Conservation (phyloP, 257 asterid genomes). For the Cynanchum wilfordii region DNA sequence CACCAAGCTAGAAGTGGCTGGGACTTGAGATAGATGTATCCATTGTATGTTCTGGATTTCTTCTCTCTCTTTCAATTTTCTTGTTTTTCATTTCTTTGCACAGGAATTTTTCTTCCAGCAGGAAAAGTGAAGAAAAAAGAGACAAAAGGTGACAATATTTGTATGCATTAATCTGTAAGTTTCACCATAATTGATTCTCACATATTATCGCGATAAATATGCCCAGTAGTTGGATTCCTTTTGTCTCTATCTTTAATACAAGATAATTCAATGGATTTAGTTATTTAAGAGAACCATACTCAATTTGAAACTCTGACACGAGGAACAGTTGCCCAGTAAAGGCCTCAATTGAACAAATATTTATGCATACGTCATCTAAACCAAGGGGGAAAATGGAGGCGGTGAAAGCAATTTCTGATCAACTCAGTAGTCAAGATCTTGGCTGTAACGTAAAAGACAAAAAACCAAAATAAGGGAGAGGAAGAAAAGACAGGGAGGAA, state of each 20-base stretch:
- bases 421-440: neutral
- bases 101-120: neutral
- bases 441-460: neutral
- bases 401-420: neutral
- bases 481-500: neutral
- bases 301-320: neutral
- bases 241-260: neutral
- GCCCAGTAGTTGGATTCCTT: neutral
- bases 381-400: neutral
- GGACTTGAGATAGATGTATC: constrained; percentile 1
- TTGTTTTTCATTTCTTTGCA: constrained; percentile 4
- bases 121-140: neutral
- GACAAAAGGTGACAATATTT: neutral
- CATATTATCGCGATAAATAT: neutral
- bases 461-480: neutral
- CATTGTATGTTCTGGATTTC: neutral
- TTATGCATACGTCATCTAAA: neutral
- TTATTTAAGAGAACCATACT: neutral
- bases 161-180: constrained; percentile 5
- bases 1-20: constrained; percentile 46
- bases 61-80: neutral
- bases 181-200: constrained; percentile 2
- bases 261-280: neutral
- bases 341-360: neutral
- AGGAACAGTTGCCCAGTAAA: neutral